Percentiles rank a stretch among this genome's conserved stretches.
Evolutionary conservation across 208 protist genomes (phyloP).

Genomic region (Naegleria lovaniensis): DNA sequence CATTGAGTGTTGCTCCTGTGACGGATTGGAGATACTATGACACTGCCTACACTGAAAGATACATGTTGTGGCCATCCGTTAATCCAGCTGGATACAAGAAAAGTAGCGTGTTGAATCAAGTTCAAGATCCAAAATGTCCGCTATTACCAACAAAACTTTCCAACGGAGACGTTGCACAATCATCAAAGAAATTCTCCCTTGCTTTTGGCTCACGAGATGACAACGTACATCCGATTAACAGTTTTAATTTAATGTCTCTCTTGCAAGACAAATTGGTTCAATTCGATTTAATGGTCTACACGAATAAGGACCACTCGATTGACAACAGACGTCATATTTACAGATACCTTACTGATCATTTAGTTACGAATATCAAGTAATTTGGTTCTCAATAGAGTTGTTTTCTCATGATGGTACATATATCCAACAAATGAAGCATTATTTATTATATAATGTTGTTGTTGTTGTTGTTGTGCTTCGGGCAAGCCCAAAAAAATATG

Average conservation of each 20-base stretch:
- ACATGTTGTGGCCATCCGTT: conserved; percentile 15
- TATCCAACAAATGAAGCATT: no score
- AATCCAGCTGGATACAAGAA: conserved; percentile 30
- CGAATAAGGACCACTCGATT: conserved; percentile 27
- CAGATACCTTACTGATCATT: neutral
- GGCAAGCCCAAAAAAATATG: no score
- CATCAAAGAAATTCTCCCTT: neutral
- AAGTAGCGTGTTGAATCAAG: neutral
- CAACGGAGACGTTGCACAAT: neutral
- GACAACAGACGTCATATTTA: conserved; percentile 16
- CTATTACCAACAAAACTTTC: neutral
- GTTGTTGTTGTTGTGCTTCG: no score
- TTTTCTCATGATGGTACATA: no score
- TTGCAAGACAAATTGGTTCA: neutral
- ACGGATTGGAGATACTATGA: conserved; percentile 34
- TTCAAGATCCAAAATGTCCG: neutral
- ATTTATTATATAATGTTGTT: no score
- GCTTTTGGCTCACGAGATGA: conserved; percentile 26
- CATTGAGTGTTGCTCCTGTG: conserved; percentile 7
- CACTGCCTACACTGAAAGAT: conserved; percentile 31
- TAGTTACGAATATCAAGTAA: neutral
- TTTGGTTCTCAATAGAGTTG: no score
- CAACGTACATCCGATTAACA: conserved; percentile 31
- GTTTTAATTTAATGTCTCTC: neutral
- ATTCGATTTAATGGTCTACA: conserved; percentile 7